phyloP scores from a whole-genome alignment of 2,329 filamentous ascomycete genomes.

The Trichocomaceae sp. region DNA sequence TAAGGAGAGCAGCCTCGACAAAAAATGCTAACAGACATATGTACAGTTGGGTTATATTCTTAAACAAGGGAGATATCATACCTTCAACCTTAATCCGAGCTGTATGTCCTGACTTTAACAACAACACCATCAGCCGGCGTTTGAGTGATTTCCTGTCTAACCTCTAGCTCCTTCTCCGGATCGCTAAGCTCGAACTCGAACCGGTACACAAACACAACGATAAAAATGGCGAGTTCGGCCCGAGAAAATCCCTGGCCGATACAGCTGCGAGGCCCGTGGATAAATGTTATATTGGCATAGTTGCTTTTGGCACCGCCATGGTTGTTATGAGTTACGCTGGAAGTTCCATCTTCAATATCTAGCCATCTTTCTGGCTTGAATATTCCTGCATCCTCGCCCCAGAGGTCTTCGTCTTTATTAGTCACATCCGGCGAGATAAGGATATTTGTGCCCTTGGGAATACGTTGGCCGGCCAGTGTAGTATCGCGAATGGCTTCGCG shows the following conservation, averaged over 20 bases:
- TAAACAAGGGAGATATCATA: neutral
- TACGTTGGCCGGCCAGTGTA: conserved; percentile 54
- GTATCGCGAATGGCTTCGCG: conserved; percentile 62
- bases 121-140: conserved; percentile 66
- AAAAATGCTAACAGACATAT: too few relatives aligned
- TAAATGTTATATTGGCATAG: conserved; percentile 37
- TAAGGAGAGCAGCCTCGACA: too few relatives aligned
- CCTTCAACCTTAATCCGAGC: conserved; percentile 37
- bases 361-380: conserved; percentile 48
- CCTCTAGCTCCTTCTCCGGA: conserved; percentile 52
- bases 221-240: conserved; percentile 74
- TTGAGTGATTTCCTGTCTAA: conserved; percentile 65
- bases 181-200: conserved; percentile 65
- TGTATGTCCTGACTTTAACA: conserved; percentile 54
- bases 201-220: conserved; percentile 68
- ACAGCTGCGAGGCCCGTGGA: conserved; percentile 22
- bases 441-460: conserved; percentile 66
- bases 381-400: conserved; percentile 39
- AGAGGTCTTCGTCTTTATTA: conserved; percentile 58
- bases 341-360: conserved; percentile 25
- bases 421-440: conserved; percentile 60
- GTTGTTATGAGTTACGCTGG: conserved; percentile 36
- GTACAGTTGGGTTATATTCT: neutral
- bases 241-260: conserved; percentile 35
- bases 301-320: conserved; percentile 60